These are phyloP conservation scores for Suillus weaverae DNA, from an alignment of 768 basidiomycete species.

Conservation along the genomic window DNA sequence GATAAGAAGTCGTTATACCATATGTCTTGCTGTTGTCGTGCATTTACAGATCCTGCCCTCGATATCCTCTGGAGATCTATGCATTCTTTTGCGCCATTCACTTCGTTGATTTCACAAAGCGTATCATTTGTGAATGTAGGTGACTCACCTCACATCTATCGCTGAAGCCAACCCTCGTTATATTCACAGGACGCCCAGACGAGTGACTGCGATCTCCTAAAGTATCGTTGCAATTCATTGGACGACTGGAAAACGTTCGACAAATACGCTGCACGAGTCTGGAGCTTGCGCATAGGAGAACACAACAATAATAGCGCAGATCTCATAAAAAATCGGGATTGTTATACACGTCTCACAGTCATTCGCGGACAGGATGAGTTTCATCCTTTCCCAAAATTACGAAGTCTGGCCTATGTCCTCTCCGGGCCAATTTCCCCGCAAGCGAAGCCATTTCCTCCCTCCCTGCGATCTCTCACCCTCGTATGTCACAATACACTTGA, in stretches of 20 bases:
- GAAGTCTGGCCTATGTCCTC: conserved; percentile 3
- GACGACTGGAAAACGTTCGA: conserved; percentile 8
- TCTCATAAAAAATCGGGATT: neutral
- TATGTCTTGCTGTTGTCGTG: conserved; percentile 6
- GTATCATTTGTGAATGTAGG: conserved; percentile 5
- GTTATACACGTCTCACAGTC: conserved; percentile 6
- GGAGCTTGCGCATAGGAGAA: conserved; percentile 3
- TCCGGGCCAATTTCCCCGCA: neutral
- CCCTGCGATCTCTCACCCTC: conserved; percentile 8
- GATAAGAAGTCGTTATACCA: conserved; percentile 7
- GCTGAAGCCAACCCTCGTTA: neutral
- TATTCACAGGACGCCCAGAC: neutral
- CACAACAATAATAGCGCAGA: neutral
- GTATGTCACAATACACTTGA: neutral
- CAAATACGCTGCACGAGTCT: conserved; percentile 10
- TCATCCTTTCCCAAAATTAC: conserved; percentile 8
- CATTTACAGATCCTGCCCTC: conserved; percentile 8
- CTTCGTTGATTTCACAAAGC: conserved; percentile 3
- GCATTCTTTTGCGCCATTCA: conserved; percentile 5
- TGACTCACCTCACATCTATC: neutral
- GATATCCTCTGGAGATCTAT: conserved; percentile 6
- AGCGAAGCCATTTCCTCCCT: conserved; percentile 10
- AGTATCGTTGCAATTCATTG: neutral
- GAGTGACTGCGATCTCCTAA: neutral
- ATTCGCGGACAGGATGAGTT: neutral